Evolutionary conservation across 768 basidiomycete genomes (phyloP).

Genomic region (Leccinum ochraceum): DNA sequence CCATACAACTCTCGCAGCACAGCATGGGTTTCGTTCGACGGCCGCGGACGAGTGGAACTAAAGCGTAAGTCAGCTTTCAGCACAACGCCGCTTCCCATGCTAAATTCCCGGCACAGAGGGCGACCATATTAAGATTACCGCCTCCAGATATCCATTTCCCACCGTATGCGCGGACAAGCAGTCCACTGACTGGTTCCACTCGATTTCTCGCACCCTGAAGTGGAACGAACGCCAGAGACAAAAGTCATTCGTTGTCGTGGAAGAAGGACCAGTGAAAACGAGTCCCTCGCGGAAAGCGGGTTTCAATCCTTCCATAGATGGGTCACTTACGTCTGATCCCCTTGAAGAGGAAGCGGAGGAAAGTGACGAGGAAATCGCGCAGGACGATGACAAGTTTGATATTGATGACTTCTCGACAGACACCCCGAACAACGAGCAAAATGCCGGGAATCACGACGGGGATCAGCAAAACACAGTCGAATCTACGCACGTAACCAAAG

Average conservation of each 20-base stretch:
- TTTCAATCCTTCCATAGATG: constrained; percentile 8
- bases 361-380: constrained; percentile 41
- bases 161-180: constrained; percentile 98
- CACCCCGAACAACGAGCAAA: constrained; percentile 28
- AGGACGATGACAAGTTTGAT: constrained; percentile 83
- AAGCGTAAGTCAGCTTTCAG: constrained; percentile 64
- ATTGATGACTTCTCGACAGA: constrained; percentile 87
- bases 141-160: constrained; percentile 97
- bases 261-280: constrained; percentile 68
- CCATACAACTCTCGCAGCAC: constrained; percentile 98
- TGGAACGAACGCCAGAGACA: constrained; percentile 99
- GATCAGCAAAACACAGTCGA: constrained; percentile 18
- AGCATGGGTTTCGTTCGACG: constrained; percentile 99
- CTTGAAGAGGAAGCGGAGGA: constrained; percentile 47
- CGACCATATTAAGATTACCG: constrained; percentile 97
- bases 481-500: constrained; percentile 30
- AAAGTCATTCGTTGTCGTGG: constrained; percentile 98
- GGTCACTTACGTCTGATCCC: constrained; percentile 19
- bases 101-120: constrained; percentile 65
- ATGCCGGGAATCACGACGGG: constrained; percentile 4
- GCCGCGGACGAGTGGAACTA: constrained; percentile 92
- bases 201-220: constrained; percentile 94
- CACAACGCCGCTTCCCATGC: not conserved
- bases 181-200: constrained; percentile 98
- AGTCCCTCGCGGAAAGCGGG: constrained; percentile 24